Base-by-base conservation (phyloP, 2,329 filamentous ascomycete species). In the Eutypella sp. region DNA sequence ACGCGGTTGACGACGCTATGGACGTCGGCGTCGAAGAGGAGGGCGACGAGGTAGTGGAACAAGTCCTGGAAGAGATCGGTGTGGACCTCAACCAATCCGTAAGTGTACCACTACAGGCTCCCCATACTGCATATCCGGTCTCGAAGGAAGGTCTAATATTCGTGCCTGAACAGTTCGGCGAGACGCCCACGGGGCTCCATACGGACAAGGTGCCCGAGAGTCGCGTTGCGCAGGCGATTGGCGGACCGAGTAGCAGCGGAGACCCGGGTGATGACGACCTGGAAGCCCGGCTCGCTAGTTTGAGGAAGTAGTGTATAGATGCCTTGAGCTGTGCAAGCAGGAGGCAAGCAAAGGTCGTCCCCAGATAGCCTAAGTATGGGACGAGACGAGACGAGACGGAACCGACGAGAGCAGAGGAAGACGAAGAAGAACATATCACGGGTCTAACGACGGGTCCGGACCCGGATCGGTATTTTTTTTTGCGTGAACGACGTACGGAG, bases 1-100 rank as follows among this genome's bases (percentile, higher is more conserved):
- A 97, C 67, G 92, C 90, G 18, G 93, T 99, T 49, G 93, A 99
- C 64, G 93, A 99, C 65, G 91, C 92, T 41, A 96, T 93, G 59
- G 93, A 95, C 20, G 75, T 95, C 31, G 82, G 81, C 15, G 83
- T 95, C 50, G 93, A 99, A 62, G 93, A 96, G 58, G 93, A 97
- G 66, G 89, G 91, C 27, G 93, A 99, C 57, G 93, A 99, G 65
- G 88, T 97, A 11, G 90, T 99, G 27, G 95, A 96, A 59, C 90
- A 96, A 68, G 89, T 99, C 5, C 69, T 99, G 59, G 93, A 97
- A 63, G 93, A 97, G 70, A 96, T 99, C 64, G 93, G 93, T 44
- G 84, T 99, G 24, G 92, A 99, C 62, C 77, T 97, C 47, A 90
- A 86, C 57, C 87, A 93, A 69, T 78, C 88, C 57, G 92, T 97